Conservation (phyloP, 1,139 yeast genomes). For the Hansenula sp. region DNA sequence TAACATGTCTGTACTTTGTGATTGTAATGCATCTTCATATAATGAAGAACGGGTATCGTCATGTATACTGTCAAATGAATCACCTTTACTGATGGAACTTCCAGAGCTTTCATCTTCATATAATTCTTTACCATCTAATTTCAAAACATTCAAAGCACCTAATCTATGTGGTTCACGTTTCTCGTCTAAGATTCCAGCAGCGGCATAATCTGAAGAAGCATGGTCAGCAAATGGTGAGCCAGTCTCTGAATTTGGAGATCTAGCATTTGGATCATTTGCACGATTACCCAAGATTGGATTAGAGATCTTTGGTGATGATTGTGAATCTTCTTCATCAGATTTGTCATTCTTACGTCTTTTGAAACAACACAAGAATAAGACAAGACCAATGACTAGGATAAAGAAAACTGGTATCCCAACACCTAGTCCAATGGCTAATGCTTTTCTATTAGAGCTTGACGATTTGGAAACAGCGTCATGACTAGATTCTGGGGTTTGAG, state of each 20-base stretch:
- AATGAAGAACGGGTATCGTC: conserved; percentile 23
- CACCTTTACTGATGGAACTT: conserved; percentile 33
- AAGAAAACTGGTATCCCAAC: conserved; percentile 71
- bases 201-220: conserved; percentile 26
- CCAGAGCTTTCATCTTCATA: conserved; percentile 28
- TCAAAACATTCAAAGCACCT: conserved; percentile 48
- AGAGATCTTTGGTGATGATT: conserved; percentile 30
- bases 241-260: conserved; percentile 31
- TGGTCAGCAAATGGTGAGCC: conserved; percentile 9
- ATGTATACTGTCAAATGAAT: conserved; percentile 13
- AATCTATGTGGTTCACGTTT: conserved; percentile 37
- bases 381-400: conserved; percentile 41
- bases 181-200: conserved; percentile 29
- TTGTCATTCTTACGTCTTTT: conserved; percentile 37
- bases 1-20: conserved; percentile 28
- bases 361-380: conserved; percentile 58
- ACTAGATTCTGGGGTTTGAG: conserved; percentile 18
- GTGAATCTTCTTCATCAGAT: conserved; percentile 28
- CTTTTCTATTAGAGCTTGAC: conserved; percentile 32
- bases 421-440: conserved; percentile 82
- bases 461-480: conserved; percentile 17
- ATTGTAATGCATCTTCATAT: conserved; percentile 27
- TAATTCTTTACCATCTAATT: conserved; percentile 40
- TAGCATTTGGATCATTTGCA: conserved; percentile 38
- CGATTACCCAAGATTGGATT: conserved; percentile 35